These are phyloP conservation scores for Decorospora gaudefroyi DNA, from an alignment of 2,329 filamentous ascomycete genomes.

Conservation along the genomic window DNA sequence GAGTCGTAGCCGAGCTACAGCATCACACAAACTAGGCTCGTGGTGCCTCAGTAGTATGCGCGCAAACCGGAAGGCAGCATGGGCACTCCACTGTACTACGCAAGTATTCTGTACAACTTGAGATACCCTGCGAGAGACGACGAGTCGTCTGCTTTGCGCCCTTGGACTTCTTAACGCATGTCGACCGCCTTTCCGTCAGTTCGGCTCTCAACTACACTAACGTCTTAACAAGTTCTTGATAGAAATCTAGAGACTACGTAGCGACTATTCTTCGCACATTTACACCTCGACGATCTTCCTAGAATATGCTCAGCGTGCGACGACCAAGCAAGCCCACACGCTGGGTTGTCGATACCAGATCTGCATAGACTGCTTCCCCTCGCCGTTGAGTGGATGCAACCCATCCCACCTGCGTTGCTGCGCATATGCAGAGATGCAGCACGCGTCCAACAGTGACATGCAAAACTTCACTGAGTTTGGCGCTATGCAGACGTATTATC, in stretches of 20 bases:
- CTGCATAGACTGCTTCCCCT: slow-evolving; percentile 2
- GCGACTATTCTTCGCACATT: slow-evolving; percentile 3
- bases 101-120: background rate
- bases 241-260: slow-evolving; percentile 9
- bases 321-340: background rate
- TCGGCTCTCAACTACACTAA: too few relatives aligned
- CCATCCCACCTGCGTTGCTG: slow-evolving; percentile 14
- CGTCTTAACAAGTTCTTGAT: too few relatives aligned
- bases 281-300: background rate
- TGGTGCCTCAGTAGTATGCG: slow-evolving; percentile 3
- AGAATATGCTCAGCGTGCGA: background rate
- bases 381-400: background rate
- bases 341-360: slow-evolving; percentile 1
- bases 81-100: slow-evolving; percentile 2
- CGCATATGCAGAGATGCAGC: slow-evolving; percentile 17
- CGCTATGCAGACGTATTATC: background rate
- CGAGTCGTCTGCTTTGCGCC: too few relatives aligned
- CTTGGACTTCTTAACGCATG: too few relatives aligned
- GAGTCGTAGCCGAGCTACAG: slow-evolving; percentile 8
- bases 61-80: slow-evolving; percentile 6
- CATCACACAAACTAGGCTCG: too few relatives aligned
- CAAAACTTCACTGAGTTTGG: slow-evolving; percentile 10
- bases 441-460: slow-evolving; percentile 4
- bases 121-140: slow-evolving; percentile 2
- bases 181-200: too few relatives aligned